Conservation (phyloP, 2,329 filamentous ascomycete genomes). For the Curvularia verruculosa region DNA sequence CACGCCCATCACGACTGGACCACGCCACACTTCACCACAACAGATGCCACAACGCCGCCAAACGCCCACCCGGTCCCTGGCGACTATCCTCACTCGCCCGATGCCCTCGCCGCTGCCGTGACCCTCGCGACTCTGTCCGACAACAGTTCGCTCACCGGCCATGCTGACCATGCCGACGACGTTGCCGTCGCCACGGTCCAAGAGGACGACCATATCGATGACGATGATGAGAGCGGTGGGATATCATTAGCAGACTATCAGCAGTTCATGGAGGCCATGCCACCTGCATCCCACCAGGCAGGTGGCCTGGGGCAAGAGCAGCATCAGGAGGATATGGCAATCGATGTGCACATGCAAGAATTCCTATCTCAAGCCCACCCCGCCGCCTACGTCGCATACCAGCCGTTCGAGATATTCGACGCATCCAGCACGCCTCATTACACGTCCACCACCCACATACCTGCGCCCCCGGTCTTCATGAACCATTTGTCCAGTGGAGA, state of each 20-base stretch:
- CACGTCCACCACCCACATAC: slow-evolving; percentile 20
- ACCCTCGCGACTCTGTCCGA: slow-evolving; percentile 40
- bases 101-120: slow-evolving; percentile 32
- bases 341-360: slow-evolving; percentile 19
- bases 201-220: slow-evolving; percentile 14
- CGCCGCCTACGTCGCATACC: slow-evolving; percentile 14
- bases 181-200: slow-evolving; percentile 4
- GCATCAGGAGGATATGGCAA: slow-evolving; percentile 2
- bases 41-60: slow-evolving; percentile 19
- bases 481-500: slow-evolving; percentile 25
- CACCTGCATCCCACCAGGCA: slow-evolving; percentile 4
- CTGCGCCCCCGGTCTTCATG: slow-evolving; percentile 17
- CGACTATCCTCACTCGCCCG: slow-evolving; percentile 26
- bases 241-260: slow-evolving; percentile 33
- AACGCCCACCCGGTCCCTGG: slow-evolving; percentile 7
- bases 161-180: slow-evolving; percentile 14
- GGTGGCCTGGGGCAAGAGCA: slow-evolving; percentile 10
- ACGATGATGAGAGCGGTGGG: slow-evolving; percentile 34
- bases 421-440: slow-evolving; percentile 18
- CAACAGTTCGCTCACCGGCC: slow-evolving; percentile 37
- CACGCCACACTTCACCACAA: slow-evolving; percentile 21
- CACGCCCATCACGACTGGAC: slow-evolving; percentile 19
- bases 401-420: slow-evolving; percentile 13
- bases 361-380: slow-evolving; percentile 25
- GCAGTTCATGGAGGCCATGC: slow-evolving; percentile 16